phyloP scores from a whole-genome alignment of 2,329 filamentous ascomycete species.

The Capronia americana region DNA sequence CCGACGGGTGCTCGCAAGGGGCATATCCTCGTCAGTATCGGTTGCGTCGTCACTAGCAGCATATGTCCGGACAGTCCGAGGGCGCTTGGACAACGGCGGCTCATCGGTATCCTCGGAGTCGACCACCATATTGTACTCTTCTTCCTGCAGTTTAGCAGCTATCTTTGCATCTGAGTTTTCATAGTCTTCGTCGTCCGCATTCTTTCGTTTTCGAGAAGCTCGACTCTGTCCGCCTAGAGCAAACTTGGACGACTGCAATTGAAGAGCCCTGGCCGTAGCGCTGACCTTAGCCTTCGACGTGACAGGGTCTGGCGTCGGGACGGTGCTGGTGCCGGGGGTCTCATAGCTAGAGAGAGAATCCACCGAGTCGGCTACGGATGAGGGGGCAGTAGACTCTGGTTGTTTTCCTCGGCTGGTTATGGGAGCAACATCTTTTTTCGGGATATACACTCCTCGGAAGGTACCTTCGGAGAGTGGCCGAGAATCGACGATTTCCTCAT shows the following conservation, averaged over 20 bases:
- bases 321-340: constrained; percentile 67
- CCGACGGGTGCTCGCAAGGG: constrained; percentile 22
- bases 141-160: constrained; percentile 63
- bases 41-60: constrained; percentile 12
- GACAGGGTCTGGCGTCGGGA: constrained; percentile 57
- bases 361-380: constrained; percentile 48
- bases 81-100: constrained; percentile 27
- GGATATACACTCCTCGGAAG: constrained; percentile 35
- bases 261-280: constrained; percentile 54
- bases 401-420: constrained; percentile 5
- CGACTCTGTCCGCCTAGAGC: constrained; percentile 50
- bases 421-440: constrained; percentile 15
- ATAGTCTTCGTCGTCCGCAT: constrained; percentile 51
- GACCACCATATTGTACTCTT: constrained; percentile 53
- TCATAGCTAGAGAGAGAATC: constrained; percentile 58
- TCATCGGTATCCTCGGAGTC: constrained; percentile 33
- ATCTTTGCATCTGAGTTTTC: constrained; percentile 57
- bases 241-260: constrained; percentile 55
- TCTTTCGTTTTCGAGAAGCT: constrained; percentile 49
- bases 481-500: constrained; percentile 27
- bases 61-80: constrained; percentile 15
- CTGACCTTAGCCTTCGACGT: constrained; percentile 42
- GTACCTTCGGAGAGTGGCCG: constrained; percentile 20
- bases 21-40: constrained; percentile 33
- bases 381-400: constrained; percentile 48